Base-by-base conservation (phyloP, 78 protist genomes). In the Bigelowiella natans region DNA sequence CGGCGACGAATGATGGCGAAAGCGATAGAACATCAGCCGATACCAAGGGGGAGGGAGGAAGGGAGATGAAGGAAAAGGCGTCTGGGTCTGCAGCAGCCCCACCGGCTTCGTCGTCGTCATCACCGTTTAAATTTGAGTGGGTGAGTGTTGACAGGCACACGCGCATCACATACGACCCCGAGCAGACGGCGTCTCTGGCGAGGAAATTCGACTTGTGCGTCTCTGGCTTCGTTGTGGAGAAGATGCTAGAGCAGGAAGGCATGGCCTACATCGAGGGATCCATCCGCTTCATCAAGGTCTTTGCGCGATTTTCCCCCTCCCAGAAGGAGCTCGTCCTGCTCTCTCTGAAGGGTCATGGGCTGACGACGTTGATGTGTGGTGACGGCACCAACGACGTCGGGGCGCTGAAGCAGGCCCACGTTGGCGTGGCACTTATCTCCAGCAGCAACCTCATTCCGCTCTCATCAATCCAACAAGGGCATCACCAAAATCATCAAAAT, bases 321-420 rank as follows among this genome's bases (percentile, higher is more conserved):
- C 73, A 51, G 18, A 51, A 51, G 18, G 73, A 51, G 73, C 7
- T 51, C 34, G 85, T 86, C 36, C 85, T 95, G 1, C 0, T 83
- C 0, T 88, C 88, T 37, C 91, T 96, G 38, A 94, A 95, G 37
- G 3, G 0, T 18, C 7, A 1, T 31, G 98, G 98, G 34, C 82
- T 82, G 37, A 0, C 2, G 38, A 93, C 97, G 11, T 95, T 97
- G 90, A 98, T 99, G 99, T 97, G 98, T 38, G 99, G 99, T n/a
- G 99, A 99, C 90, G 99, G 99, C 85, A 97, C 99, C 1, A 99
- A 99, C 93, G 99, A 99, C 84, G 99, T 98, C n/a, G 99, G 99
- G n/a, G 99, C 99, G 0, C 95, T 99, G 38, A 98, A 97, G 94
- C 97, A 95, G 64, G 97, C 99, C 0, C 96, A 95, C 39, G 98